Conservation (phyloP, 2,329 filamentous ascomycete species). For the Aureobasidium namibiae region DNA sequence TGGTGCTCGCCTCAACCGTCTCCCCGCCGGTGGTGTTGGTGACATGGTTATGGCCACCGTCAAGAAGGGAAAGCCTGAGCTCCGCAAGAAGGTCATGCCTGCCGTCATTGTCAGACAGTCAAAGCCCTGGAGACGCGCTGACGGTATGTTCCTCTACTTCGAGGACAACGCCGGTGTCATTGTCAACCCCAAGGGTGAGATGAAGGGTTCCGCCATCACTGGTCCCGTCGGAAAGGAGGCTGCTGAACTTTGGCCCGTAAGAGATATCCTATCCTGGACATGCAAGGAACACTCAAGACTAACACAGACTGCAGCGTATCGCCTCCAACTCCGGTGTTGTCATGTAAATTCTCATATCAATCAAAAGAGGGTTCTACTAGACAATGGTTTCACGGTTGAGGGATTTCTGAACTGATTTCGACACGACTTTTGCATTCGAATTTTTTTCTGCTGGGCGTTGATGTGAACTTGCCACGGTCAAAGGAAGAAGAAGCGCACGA, state of each 20-base stretch:
- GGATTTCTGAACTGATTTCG: neutral
- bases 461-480: constrained; percentile 9
- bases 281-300: constrained; percentile 21
- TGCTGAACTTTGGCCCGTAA: constrained; percentile 96
- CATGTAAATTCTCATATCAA: constrained; percentile 60
- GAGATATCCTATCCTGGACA: constrained; percentile 29
- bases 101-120: constrained; percentile 97
- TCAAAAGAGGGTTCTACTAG: constrained; percentile 11
- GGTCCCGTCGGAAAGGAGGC: constrained; percentile 99
- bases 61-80: constrained; percentile 99
- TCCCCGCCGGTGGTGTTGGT: constrained; percentile 94
- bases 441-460: constrained; percentile 10
- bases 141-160: constrained; percentile 99
- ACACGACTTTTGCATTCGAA: constrained; percentile 9
- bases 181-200: constrained; percentile 99
- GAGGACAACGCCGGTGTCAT: constrained; percentile 99
- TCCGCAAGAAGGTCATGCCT: constrained; percentile 99
- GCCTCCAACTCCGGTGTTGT: constrained; percentile 99
- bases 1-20: constrained; percentile 92
- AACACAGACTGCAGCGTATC: constrained; percentile 63
- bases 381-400: constrained; percentile 6
- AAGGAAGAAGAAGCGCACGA: constrained; percentile 5
- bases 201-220: constrained; percentile 99
- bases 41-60: constrained; percentile 99
- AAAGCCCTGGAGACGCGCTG: constrained; percentile 98